Evolutionary conservation across 176 grass and related monocot genomes (phyloP).

Genomic region (Ensete glaucum): DNA sequence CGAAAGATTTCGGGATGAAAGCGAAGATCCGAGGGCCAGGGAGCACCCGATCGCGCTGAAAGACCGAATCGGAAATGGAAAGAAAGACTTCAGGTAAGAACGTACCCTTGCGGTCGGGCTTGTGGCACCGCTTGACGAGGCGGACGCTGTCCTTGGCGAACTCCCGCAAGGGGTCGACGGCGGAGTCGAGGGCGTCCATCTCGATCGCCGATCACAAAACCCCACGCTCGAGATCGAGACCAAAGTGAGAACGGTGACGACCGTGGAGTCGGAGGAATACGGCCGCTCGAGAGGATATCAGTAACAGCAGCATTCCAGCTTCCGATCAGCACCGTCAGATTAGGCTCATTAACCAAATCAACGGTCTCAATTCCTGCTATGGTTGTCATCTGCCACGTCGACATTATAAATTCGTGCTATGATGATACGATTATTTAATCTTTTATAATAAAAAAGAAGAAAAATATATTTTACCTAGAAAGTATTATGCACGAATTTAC

Average conservation of each 20-base stretch:
- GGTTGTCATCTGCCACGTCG: too few species aligned
- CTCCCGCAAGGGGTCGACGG: slow-evolving; percentile 80
- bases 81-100: background rate
- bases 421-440: too few species aligned
- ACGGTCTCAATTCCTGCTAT: too few species aligned
- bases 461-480: too few species aligned
- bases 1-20: background rate
- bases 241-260: background rate
- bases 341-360: too few species aligned
- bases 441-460: too few species aligned
- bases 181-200: slow-evolving; percentile 95
- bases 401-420: too few species aligned
- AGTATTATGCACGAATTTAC: too few species aligned
- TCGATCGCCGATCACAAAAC: background rate
- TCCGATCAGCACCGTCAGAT: too few species aligned
- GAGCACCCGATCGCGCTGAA: background rate
- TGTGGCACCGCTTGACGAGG: slow-evolving; percentile 99
- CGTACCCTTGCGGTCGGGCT: slow-evolving; percentile 76
- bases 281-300: too few species aligned
- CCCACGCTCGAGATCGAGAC: background rate
- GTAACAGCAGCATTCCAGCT: too few species aligned
- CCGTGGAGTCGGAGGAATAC: too few species aligned
- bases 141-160: slow-evolving; percentile 97
- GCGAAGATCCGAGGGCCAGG: background rate
- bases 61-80: background rate